Percentiles rank a stretch among this genome's conserved stretches.
These are phyloP conservation scores for Ceratocystis alfenasii DNA, from an alignment of 2,329 filamentous ascomycete species.

Conservation along the genomic window DNA sequence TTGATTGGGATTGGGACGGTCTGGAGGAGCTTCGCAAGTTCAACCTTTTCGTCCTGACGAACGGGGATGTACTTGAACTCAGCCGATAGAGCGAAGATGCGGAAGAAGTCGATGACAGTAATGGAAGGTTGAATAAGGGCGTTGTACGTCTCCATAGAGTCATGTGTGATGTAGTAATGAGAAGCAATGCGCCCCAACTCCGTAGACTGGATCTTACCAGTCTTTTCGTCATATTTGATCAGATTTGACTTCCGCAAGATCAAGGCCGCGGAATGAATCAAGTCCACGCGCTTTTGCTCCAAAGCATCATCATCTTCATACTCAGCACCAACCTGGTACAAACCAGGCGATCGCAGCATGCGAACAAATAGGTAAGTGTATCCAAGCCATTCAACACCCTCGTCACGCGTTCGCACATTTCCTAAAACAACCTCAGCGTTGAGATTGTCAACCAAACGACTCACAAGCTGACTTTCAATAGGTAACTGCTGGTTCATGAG, in stretches of 20 bases:
- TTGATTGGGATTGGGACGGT: conserved; percentile 93
- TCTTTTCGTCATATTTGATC: conserved; percentile 90
- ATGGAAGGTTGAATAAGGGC: conserved; percentile 88
- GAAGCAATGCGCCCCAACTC: conserved; percentile 92
- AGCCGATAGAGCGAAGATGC: conserved; percentile 87
- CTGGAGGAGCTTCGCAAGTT: conserved; percentile 80
- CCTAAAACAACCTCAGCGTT: conserved; percentile 94
- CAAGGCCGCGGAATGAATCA: conserved; percentile 84
- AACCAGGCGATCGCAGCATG: conserved; percentile 86
- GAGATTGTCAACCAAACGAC: conserved; percentile 84
- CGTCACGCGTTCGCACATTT: conserved; percentile 80
- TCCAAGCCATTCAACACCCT: conserved; percentile 97
- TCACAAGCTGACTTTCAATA: conserved; percentile 92
- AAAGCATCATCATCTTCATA: conserved; percentile 85
- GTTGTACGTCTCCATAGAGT: conserved; percentile 95
- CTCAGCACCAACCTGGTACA: conserved; percentile 92
- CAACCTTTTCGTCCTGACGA: conserved; percentile 91
- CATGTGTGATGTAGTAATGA: conserved; percentile 96
- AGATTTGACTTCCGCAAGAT: conserved; percentile 79
- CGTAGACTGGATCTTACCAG: conserved; percentile 75
- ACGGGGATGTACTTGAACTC: conserved; percentile 99
- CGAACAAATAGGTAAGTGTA: conserved; percentile 97
- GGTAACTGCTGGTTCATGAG: conserved; percentile 93
- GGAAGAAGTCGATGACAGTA: conserved; percentile 88
- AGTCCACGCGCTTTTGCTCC: conserved; percentile 94